Evolutionary conservation across 2,329 filamentous ascomycete genomes (phyloP).

Genomic region (Xylaria hypoxylon): DNA sequence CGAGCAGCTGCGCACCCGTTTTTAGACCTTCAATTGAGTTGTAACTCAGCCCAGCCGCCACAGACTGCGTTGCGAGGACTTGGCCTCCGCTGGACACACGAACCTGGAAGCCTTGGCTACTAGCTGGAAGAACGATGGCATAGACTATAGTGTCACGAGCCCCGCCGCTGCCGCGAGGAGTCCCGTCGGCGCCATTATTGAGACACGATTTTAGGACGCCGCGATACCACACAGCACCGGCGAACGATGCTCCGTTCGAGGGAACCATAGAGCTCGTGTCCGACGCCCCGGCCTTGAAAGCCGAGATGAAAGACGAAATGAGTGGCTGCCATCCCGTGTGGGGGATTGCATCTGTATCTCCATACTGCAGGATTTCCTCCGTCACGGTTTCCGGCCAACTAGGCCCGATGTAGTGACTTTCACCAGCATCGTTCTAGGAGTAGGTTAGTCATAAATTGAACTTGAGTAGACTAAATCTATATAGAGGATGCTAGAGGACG

Average conservation of each 20-base stretch:
- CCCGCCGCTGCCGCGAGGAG: constrained; percentile 44
- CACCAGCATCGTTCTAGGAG: constrained; percentile 51
- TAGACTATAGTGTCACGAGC: constrained; percentile 49
- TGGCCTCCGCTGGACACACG: constrained; percentile 46
- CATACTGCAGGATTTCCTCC: constrained; percentile 48
- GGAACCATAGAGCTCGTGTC: constrained; percentile 43
- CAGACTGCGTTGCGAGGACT: constrained; percentile 40
- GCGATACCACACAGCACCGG: constrained; percentile 53
- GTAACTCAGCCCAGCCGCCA: constrained; percentile 45
- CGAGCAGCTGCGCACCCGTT: constrained; percentile 47
- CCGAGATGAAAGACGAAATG: constrained; percentile 51
- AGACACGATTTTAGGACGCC: constrained; percentile 36
- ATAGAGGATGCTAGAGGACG: too few species aligned
- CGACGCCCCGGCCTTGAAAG: constrained; percentile 48
- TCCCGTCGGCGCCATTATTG: constrained; percentile 38
- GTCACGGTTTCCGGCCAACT: constrained; percentile 50
- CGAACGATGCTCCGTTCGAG: constrained; percentile 35
- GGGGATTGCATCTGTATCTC: constrained; percentile 45
- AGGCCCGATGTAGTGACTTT: constrained; percentile 54
- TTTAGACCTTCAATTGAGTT: constrained; percentile 43
- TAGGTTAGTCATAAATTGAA: constrained; percentile 23
- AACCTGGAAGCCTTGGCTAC: constrained; percentile 33
- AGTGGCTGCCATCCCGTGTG: constrained; percentile 53
- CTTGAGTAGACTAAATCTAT: neutral
- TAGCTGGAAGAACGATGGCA: constrained; percentile 45